Conservation (phyloP, 176 grass and related monocot genomes). For the Rhipidocladum racemiflorum region DNA sequence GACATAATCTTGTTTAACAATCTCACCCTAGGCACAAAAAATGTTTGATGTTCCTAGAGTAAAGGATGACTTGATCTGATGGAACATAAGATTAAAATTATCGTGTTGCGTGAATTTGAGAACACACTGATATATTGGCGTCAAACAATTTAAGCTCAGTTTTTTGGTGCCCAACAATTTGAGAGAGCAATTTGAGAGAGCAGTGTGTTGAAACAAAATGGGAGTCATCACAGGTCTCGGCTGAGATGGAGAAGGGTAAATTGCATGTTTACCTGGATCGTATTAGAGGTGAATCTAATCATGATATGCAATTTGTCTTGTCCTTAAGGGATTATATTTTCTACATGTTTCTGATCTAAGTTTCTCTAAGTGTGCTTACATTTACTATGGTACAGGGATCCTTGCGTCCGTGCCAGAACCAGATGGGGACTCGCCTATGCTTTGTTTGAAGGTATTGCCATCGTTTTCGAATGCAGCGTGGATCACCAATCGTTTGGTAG, state of each 20-base stretch:
- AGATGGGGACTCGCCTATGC: neutral
- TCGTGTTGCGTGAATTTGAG: neutral
- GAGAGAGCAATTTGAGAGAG: neutral
- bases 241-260: neutral
- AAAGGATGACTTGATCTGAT: neutral
- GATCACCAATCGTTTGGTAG: neutral
- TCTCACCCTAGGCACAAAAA: neutral
- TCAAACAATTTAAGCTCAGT: neutral
- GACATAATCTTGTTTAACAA: conserved; percentile 31
- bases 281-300: neutral
- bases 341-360: conserved; percentile 21
- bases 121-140: neutral
- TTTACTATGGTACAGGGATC: conserved; percentile 15
- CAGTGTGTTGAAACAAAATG: neutral
- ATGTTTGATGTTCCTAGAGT: conserved; percentile 16
- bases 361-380: conserved; percentile 19
- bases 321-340: neutral
- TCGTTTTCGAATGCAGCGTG: neutral
- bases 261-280: conserved; percentile 1
- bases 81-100: conserved; percentile 5
- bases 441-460: conserved; percentile 2
- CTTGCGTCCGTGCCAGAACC: neutral
- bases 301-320: conserved; percentile 23
- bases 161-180: neutral
- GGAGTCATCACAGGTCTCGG: neutral